These are phyloP conservation scores for Striga asiatica DNA, from an alignment of 257 asterid genomes.

Conservation along the genomic window DNA sequence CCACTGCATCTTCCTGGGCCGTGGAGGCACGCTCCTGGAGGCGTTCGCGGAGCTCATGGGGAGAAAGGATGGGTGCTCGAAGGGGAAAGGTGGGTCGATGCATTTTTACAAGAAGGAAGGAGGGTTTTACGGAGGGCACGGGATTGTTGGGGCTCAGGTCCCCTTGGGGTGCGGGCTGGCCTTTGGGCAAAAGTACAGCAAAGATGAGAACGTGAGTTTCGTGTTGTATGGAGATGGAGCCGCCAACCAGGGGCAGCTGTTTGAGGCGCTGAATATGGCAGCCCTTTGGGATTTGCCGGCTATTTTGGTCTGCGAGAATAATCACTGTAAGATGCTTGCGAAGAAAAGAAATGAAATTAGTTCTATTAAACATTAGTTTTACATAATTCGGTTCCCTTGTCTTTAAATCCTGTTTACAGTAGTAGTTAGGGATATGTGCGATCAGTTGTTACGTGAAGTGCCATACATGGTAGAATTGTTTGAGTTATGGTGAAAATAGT, in stretches of 20 bases:
- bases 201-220: slow-evolving; percentile 76
- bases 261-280: slow-evolving; percentile 95
- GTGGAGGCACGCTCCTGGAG: slow-evolving; percentile 68
- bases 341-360: not conserved
- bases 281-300: slow-evolving; percentile 98
- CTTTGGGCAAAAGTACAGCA: slow-evolving; percentile 85
- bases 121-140: slow-evolving; percentile 94
- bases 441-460: not conserved
- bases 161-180: slow-evolving; percentile 90
- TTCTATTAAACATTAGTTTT: slow-evolving; percentile 11
- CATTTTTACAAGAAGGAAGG: slow-evolving; percentile 79
- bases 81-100: slow-evolving; percentile 98
- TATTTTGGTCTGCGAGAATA: slow-evolving; percentile 91
- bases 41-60: slow-evolving; percentile 87
- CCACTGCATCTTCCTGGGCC: slow-evolving; percentile 60
- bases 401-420: not conserved
- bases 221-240: slow-evolving; percentile 95
- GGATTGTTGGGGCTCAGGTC: slow-evolving; percentile 93
- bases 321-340: slow-evolving; percentile 62
- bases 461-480: not conserved
- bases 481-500: not conserved
- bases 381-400: slow-evolving; percentile 1
- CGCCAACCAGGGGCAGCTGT: slow-evolving; percentile 94
- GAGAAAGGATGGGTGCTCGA: slow-evolving; percentile 72
- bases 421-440: not conserved